phyloP scores from a whole-genome alignment of 306 rosid species.

The Quercus ilex region DNA sequence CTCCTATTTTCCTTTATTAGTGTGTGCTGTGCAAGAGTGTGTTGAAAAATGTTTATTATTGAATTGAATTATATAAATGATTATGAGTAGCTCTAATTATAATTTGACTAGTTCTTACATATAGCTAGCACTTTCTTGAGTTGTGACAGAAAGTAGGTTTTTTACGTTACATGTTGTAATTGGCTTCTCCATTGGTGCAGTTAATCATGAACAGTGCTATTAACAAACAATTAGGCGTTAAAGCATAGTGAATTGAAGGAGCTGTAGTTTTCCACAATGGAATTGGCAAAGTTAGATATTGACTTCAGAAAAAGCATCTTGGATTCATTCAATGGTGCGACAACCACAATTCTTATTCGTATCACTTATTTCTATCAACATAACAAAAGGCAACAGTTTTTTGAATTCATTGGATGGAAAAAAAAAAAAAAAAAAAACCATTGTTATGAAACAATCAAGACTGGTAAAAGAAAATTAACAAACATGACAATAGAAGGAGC shows the following conservation, averaged over 20 bases:
- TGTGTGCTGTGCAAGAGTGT: no score
- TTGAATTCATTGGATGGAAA: neutral
- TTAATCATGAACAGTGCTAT: neutral
- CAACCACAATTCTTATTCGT: neutral
- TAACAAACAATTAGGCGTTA: neutral
- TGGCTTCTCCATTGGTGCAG: no score
- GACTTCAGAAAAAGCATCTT: conserved; percentile 3
- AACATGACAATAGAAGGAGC: no score
- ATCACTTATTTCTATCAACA: neutral
- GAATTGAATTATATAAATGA: no score
- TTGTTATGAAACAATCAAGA: neutral
- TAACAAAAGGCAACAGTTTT: neutral
- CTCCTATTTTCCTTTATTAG: neutral
- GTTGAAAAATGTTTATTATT: no score
- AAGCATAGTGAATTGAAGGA: neutral
- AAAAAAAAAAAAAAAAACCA: no score
- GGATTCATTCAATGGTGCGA: neutral
- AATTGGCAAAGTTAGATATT: conserved; percentile 16
- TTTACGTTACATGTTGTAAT: no score
- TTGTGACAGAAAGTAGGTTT: no score
- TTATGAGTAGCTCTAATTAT: no score
- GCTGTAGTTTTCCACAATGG: neutral
- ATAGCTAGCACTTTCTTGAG: no score
- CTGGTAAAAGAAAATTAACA: neutral
- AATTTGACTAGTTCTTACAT: no score